Evolutionary conservation across 2,329 filamentous ascomycete genomes (phyloP).

Genomic region (Colletotrichum sansevieriae): DNA sequence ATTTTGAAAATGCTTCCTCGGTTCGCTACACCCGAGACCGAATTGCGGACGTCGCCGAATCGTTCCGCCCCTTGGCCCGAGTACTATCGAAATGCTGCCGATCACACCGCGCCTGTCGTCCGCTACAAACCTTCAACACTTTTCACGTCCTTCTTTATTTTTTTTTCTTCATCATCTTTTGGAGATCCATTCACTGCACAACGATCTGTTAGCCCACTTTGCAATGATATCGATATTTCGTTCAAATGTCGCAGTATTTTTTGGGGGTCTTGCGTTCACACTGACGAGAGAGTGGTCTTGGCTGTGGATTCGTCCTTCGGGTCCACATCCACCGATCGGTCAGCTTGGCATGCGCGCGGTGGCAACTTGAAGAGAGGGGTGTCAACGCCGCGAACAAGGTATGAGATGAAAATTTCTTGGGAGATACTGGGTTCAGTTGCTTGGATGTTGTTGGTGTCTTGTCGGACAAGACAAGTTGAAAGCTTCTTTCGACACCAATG

Average conservation of each 20-base stretch:
- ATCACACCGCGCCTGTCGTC: no score
- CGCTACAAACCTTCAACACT: no score
- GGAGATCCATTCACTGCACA: no score
- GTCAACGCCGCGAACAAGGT: constrained; percentile 11
- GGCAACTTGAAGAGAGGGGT: background rate
- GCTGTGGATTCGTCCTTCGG: background rate
- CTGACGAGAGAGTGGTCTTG: constrained; percentile 1
- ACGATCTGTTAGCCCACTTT: no score
- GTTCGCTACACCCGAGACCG: no score
- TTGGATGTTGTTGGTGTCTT: background rate
- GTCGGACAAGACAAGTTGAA: constrained; percentile 15
- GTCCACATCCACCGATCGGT: background rate
- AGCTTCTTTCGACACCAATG: constrained; percentile 17
- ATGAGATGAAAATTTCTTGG: background rate
- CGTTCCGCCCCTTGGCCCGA: no score
- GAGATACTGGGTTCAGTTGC: background rate
- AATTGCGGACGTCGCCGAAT: no score
- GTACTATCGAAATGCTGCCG: no score
- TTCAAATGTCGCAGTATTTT: no score
- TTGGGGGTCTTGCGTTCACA: background rate
- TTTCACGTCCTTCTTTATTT: no score
- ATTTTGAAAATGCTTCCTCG: no score
- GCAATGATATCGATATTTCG: background rate
- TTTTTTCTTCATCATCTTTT: no score
- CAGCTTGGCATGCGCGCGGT: background rate